Evolutionary conservation across 106 monocot genomes (phyloP).

Genomic region (Hemerocallis citrina): DNA sequence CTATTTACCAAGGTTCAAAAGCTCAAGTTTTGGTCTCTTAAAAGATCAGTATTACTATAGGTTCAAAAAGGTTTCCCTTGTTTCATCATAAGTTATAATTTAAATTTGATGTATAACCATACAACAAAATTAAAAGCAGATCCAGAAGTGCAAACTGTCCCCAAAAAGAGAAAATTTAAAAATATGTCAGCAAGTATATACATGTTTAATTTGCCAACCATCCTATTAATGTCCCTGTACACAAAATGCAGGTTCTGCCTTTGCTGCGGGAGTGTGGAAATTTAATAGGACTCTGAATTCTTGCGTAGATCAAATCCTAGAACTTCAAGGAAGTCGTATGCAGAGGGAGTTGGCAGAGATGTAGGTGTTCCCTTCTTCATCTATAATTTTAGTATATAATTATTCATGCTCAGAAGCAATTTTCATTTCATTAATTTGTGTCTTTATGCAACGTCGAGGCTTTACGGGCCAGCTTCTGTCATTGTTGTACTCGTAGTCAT

Average conservation of each 20-base stretch:
- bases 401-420: neutral
- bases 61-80: too few species aligned
- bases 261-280: constrained; percentile 1
- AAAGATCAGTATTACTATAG: too few species aligned
- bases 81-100: too few species aligned
- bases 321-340: constrained; percentile 5
- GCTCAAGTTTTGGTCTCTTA: too few species aligned
- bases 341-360: constrained; percentile 2
- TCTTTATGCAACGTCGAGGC: neutral
- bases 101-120: too few species aligned
- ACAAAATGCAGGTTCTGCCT: constrained; percentile 3
- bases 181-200: too few species aligned
- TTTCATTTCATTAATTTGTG: neutral
- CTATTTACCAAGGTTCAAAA: too few species aligned
- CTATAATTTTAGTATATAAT: neutral
- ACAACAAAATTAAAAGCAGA: too few species aligned
- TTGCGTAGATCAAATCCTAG: constrained; percentile 7
- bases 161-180: too few species aligned
- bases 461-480: neutral
- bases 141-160: too few species aligned
- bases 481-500: too few species aligned
- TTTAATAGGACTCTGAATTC: constrained; percentile 6
- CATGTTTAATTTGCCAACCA: neutral
- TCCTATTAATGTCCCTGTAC: neutral
- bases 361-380: neutral